Evolutionary conservation across 352 stramenopile genomes (phyloP), one percentile per base, ranked within the genome.

Genomic region (Phytophthora pisi): DNA sequence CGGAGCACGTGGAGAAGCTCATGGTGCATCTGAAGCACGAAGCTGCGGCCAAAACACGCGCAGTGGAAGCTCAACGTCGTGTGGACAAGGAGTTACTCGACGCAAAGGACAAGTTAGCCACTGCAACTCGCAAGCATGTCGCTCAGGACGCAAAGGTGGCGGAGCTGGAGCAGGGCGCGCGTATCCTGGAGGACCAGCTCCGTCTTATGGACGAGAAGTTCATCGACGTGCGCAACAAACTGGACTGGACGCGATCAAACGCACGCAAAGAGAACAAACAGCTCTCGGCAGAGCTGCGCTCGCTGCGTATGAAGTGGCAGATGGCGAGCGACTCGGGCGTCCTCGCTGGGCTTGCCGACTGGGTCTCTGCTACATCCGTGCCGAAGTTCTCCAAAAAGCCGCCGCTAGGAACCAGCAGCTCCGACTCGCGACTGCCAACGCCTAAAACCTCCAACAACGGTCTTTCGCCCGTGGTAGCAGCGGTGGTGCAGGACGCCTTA

Each of bases 131-230:
- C 70, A 97, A 96, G 52, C 91, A 86, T 43, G 69, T 74, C 4
- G 68, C 69, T 4, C 96, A 97, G 55, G 94, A 98, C 28, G 65
- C 87, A 15, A 84, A 96, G 52, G 86, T 98, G 40, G 71, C 83
- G 34, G 94, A 98, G 59, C 72, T 99, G 10, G 88, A 96, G 72
- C 93, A 99, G 75, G 95, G 93, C 24, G 84, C 83, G 9, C 95
- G 96, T 61, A 97, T 98, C 36, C 76, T 99, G 13, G 95, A 99
- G 75, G 95, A 98, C 57, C 96, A 99, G 62, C 81, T 98, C 49
- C 84, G 90, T 8, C 81, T 98, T n/a, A 98, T 99, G 95, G 95
- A 99, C 70, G 89, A 98, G 55, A 98, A 98, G 75, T 98, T 98
- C 71, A 97, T 98, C 57, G 95, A 99, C 50, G 81, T 98, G n/a